Conservation (phyloP, 306 rosid genomes). For the Pterocarpus macrocarpus region DNA sequence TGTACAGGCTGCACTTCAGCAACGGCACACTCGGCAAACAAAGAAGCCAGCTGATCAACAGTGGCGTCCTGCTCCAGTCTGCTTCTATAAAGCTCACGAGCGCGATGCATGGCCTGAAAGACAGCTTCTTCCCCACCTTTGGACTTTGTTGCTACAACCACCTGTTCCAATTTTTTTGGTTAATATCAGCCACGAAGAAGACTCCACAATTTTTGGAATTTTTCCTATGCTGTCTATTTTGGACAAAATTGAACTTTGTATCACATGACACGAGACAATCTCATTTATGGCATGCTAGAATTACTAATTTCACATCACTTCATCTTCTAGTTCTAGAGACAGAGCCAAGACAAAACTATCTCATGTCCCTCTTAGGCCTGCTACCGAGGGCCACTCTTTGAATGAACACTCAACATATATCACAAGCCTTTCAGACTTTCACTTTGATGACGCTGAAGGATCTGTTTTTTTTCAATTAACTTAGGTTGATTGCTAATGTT, state of each 20-base stretch:
- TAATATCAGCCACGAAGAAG: constrained; percentile 31
- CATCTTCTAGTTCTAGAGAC: constrained; percentile 17
- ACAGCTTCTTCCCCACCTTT: constrained; percentile 94
- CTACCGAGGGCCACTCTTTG: constrained; percentile 10
- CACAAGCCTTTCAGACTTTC: background rate
- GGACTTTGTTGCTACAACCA: constrained; percentile 73
- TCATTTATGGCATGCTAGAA: background rate
- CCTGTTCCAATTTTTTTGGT: constrained; percentile 57
- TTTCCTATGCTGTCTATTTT: background rate
- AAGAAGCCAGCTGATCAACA: constrained; percentile 84
- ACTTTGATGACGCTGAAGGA: constrained; percentile 16
- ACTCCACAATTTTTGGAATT: background rate
- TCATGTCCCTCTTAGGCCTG: background rate
- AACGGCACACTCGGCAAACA: constrained; percentile 97
- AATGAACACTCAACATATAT: constrained; percentile 18
- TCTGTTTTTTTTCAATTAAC: background rate
- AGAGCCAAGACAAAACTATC: constrained; percentile 25
- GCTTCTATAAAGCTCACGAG: constrained; percentile 77
- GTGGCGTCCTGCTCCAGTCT: constrained; percentile 72
- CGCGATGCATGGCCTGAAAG: constrained; percentile 75
- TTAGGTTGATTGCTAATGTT: background rate
- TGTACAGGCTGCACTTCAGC: constrained; percentile 78
- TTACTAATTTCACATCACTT: constrained; percentile 11
- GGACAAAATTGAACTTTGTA: background rate
- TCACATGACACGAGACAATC: background rate